Percentiles rank a stretch among this genome's conserved stretches.
phyloP scores from a whole-genome alignment of 2,329 filamentous ascomycete species.

The Penicillium concentricum region DNA sequence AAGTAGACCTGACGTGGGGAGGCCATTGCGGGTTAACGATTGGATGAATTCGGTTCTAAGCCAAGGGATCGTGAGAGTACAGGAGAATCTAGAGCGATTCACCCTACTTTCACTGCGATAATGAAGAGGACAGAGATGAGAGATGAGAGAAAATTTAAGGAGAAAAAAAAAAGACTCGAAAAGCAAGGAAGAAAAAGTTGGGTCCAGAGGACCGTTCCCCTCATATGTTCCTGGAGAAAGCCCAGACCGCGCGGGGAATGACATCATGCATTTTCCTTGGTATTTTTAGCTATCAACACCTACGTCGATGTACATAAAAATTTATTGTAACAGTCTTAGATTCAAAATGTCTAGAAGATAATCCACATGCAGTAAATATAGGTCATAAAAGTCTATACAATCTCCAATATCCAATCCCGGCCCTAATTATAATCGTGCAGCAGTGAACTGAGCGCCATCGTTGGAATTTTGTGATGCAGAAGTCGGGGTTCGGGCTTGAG shows the following conservation, averaged over 20 bases:
- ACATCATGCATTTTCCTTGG: slow-evolving; percentile 11
- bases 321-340: not conserved
- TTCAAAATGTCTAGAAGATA: not conserved
- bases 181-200: slow-evolving; percentile 3
- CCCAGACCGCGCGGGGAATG: slow-evolving; percentile 9
- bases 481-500: slow-evolving; percentile 15
- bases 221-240: slow-evolving; percentile 12
- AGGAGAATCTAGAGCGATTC: slow-evolving; percentile 1
- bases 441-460: slow-evolving; percentile 15
- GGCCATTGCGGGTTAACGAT: slow-evolving; percentile 18
- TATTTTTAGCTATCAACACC: not conserved
- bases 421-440: slow-evolving; percentile 21
- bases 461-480: slow-evolving; percentile 13
- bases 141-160: not conserved
- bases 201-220: slow-evolving; percentile 7
- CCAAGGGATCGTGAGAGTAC: slow-evolving; percentile 1
- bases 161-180: not conserved
- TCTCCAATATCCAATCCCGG: slow-evolving; percentile 5
- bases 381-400: slow-evolving; percentile 23
- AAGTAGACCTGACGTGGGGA: slow-evolving; percentile 66
- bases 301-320: not conserved
- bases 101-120: slow-evolving; percentile 3
- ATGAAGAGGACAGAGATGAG: not conserved
- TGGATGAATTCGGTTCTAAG: not conserved
- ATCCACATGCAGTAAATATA: slow-evolving; percentile 17